Conservation (phyloP, 345 rosid species). For the Hibiscus syriacus region DNA sequence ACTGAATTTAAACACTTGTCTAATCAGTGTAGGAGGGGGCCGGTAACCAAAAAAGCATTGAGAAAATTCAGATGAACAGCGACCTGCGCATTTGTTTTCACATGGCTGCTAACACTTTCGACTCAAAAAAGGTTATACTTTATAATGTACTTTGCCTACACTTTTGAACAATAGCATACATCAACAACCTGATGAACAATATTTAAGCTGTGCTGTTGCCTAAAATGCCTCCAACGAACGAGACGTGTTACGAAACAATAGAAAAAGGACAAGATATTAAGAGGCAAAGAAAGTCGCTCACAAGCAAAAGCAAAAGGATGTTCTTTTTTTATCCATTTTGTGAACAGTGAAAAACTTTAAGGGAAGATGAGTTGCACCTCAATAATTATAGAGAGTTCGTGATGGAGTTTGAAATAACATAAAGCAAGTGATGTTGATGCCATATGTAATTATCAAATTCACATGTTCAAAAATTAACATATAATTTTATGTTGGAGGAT, state of each 20-base stretch:
- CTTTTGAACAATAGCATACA: no score
- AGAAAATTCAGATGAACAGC: no score
- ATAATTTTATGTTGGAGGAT: no score
- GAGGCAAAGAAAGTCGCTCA: background rate
- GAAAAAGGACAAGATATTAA: background rate
- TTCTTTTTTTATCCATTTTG: background rate
- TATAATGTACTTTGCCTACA: no score
- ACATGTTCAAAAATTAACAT: background rate
- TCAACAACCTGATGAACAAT: no score
- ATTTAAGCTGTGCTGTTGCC: background rate
- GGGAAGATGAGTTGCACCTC: background rate
- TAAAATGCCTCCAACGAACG: background rate
- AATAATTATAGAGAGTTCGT: background rate
- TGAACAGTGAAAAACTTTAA: no score
- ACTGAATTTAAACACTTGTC: no score
- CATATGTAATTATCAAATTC: background rate
- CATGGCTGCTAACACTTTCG: no score
- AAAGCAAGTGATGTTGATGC: background rate
- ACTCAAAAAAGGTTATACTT: no score
- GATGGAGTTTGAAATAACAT: background rate
- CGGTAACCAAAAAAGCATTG: no score
- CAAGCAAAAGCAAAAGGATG: background rate
- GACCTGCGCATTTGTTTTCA: no score
- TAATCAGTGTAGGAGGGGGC: no score
- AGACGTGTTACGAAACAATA: background rate